A percentile compares a stretch with the other conserved stretches of the same genome.
phyloP scores from a whole-genome alignment of 2,329 filamentous ascomycete species.

The Lachnellula suecica region DNA sequence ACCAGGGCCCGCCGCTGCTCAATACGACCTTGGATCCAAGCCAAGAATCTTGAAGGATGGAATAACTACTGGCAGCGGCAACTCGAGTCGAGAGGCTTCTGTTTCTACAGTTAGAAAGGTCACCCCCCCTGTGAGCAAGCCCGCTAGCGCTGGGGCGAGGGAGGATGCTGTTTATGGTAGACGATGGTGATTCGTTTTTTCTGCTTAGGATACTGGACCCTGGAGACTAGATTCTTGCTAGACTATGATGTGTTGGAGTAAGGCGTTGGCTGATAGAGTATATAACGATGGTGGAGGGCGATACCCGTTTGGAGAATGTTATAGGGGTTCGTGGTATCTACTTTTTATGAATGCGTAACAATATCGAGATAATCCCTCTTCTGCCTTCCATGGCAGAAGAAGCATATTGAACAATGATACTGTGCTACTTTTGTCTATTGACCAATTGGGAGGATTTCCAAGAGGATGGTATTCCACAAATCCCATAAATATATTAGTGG shows the following conservation, averaged over 20 bases:
- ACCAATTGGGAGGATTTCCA: too few relatives aligned
- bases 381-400: background rate
- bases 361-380: background rate
- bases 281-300: background rate
- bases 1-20: slow-evolving; percentile 7
- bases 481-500: too few relatives aligned
- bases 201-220: background rate
- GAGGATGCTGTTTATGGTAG: slow-evolving; percentile 33
- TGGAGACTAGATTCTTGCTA: background rate
- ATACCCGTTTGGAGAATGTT: background rate
- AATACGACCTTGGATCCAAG: slow-evolving; percentile 26
- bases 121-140: slow-evolving; percentile 15
- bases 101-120: slow-evolving; percentile 19
- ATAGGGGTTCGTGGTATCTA: background rate
- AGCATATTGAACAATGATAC: background rate
- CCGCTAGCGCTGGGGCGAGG: slow-evolving; percentile 10
- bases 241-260: background rate
- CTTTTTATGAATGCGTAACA: background rate
- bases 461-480: too few relatives aligned
- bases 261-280: background rate
- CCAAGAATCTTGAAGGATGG: slow-evolving; percentile 30
- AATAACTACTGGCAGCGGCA: slow-evolving; percentile 7
- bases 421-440: too few relatives aligned
- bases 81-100: slow-evolving; percentile 17
- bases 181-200: slow-evolving; percentile 24